Percentiles rank a stretch among this genome's conserved stretches.
Conservation (phyloP, 176 grass and related monocot genomes). For the Triticum timopheevii region DNA sequence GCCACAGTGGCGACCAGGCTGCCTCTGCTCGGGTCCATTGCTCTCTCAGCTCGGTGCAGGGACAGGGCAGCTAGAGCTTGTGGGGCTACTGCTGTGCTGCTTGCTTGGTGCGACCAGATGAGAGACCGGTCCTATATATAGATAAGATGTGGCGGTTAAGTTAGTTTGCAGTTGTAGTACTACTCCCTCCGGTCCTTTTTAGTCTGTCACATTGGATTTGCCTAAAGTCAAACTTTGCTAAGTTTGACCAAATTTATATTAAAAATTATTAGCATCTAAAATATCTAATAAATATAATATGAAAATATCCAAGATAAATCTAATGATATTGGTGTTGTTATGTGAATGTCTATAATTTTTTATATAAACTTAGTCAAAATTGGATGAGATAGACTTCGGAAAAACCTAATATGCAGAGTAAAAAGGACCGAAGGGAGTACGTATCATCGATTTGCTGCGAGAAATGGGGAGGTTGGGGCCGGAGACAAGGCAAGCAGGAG, state of each 20-base stretch:
- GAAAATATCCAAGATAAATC: too few relatives aligned
- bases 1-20: neutral
- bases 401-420: too few relatives aligned
- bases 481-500: conserved; percentile 3
- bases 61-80: neutral
- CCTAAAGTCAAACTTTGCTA: too few relatives aligned
- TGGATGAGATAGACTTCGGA: too few relatives aligned
- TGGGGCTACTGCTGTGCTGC: neutral
- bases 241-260: too few relatives aligned
- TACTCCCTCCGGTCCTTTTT: too few relatives aligned
- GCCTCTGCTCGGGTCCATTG: conserved; percentile 22
- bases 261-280: too few relatives aligned
- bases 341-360: too few relatives aligned
- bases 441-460: conserved; percentile 33
- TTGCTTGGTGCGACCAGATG: neutral
- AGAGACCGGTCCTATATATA: conserved; percentile 15
- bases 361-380: too few relatives aligned
- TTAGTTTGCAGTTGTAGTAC: conserved; percentile 13
- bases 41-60: neutral
- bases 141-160: conserved; percentile 10
- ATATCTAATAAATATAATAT: too few relatives aligned
- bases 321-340: too few relatives aligned
- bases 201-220: too few relatives aligned
- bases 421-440: neutral
- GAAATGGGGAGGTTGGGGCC: conserved; percentile 13